Percentiles rank a stretch among this genome's conserved stretches.
phyloP scores from a whole-genome alignment of 164 flowering plant species.

The Warburgia ugandensis region DNA sequence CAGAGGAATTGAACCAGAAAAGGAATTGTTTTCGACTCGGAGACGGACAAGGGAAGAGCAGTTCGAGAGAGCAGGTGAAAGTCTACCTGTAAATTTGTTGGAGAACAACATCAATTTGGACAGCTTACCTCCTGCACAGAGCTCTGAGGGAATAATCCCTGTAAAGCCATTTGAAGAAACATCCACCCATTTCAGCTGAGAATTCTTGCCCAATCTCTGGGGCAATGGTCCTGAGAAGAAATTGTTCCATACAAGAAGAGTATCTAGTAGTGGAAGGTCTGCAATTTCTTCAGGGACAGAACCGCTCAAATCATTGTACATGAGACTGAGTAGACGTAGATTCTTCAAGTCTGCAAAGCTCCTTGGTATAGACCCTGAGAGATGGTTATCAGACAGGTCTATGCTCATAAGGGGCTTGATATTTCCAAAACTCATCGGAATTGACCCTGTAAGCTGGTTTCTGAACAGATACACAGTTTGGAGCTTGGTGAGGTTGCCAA shows the following conservation, averaged over 20 bases:
- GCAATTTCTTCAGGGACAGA: slow-evolving; percentile 66
- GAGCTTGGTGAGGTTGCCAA: slow-evolving; percentile 66
- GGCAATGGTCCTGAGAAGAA: slow-evolving; percentile 77
- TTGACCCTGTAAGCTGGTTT: slow-evolving; percentile 50
- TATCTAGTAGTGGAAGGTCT: slow-evolving; percentile 64
- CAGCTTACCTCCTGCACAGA: slow-evolving; percentile 60
- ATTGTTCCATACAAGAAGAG: slow-evolving; percentile 84
- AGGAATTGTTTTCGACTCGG: slow-evolving; percentile 69
- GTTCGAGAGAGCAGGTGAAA: slow-evolving; percentile 58
- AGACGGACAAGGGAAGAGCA: slow-evolving; percentile 85
- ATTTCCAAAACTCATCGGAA: slow-evolving; percentile 57
- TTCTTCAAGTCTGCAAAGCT: slow-evolving; percentile 62
- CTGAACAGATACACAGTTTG: slow-evolving; percentile 73
- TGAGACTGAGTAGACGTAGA: slow-evolving; percentile 66
- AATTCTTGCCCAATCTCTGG: slow-evolving; percentile 49
- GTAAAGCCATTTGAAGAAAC: slow-evolving; percentile 69
- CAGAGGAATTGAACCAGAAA: slow-evolving; percentile 67
- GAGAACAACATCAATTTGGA: slow-evolving; percentile 67
- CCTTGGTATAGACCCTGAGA: slow-evolving; percentile 75
- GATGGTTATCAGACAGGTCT: slow-evolving; percentile 81
- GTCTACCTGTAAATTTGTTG: slow-evolving; percentile 56
- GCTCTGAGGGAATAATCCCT: slow-evolving; percentile 61
- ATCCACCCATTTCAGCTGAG: slow-evolving; percentile 70
- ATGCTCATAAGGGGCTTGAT: slow-evolving; percentile 40
- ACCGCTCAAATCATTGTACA: slow-evolving; percentile 73